Evolutionary conservation across 495 filamentous ascomycete species (phyloP).

Genomic region (Trichocladium uniseriatum): DNA sequence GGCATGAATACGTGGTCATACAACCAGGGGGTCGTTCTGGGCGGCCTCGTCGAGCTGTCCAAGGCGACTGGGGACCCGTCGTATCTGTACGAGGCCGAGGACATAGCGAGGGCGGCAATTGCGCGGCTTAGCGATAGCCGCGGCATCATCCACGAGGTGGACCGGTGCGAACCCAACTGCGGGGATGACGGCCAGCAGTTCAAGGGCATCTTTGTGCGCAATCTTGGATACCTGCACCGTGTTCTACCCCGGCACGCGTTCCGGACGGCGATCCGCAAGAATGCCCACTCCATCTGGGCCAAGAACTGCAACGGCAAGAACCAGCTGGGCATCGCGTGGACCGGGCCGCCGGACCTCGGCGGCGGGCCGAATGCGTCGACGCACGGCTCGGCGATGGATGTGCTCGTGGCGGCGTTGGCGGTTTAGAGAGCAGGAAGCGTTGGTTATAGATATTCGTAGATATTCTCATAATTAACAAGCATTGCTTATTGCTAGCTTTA

Average conservation of each 20-base stretch:
- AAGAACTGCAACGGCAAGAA: conserved; percentile 46
- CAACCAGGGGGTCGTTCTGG: conserved; percentile 73
- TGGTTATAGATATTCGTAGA: no score
- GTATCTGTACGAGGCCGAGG: conserved; percentile 47
- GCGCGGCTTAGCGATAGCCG: conserved; percentile 41
- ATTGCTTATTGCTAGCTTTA: neutral
- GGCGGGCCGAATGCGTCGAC: conserved; percentile 33
- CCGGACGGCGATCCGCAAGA: conserved; percentile 46
- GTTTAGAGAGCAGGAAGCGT: conserved; percentile 13
- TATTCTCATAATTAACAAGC: neutral
- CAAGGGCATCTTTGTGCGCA: conserved; percentile 73
- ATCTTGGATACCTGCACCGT: conserved; percentile 49
- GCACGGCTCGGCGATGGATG: conserved; percentile 60
- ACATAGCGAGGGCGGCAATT: conserved; percentile 59
- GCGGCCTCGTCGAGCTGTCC: conserved; percentile 59
- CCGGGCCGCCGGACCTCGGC: conserved; percentile 48
- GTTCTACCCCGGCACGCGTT: conserved; percentile 44
- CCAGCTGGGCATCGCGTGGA: conserved; percentile 50
- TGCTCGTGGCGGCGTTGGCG: conserved; percentile 55
- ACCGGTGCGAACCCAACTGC: conserved; percentile 52
- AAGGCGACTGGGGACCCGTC: conserved; percentile 43
- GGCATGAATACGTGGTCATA: conserved; percentile 58
- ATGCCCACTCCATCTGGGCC: conserved; percentile 59
- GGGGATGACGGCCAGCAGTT: conserved; percentile 58
- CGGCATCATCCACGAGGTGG: conserved; percentile 54